phyloP scores from a whole-genome alignment of 768 basidiomycete species.

The Tricholoma matsutake region DNA sequence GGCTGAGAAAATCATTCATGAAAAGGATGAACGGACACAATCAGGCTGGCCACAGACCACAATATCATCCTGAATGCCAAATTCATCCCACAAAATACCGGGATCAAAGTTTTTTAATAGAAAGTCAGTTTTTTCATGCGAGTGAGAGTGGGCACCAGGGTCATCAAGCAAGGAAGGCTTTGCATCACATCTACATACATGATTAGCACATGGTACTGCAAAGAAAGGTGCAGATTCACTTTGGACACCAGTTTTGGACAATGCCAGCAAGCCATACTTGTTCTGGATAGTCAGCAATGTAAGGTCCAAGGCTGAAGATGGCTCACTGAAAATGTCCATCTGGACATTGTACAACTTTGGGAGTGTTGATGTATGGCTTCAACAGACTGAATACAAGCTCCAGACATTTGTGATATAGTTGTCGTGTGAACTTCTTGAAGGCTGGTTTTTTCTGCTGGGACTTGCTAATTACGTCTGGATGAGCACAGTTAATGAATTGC shows the following conservation, averaged over 20 bases:
- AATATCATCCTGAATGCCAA: neutral
- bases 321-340: conserved; percentile 23
- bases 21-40: neutral
- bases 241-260: conserved; percentile 26
- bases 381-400: no score
- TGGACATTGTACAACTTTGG: conserved; percentile 20
- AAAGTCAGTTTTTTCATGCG: neutral
- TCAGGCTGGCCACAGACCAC: neutral
- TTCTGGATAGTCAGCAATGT: conserved; percentile 29
- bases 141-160: neutral
- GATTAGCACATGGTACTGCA: neutral
- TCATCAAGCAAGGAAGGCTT: neutral
- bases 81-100: neutral
- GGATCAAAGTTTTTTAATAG: neutral
- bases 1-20: neutral
- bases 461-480: neutral
- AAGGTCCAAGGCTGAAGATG: conserved; percentile 20
- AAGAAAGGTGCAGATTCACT: conserved; percentile 10
- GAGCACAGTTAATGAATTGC: neutral
- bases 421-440: no score
- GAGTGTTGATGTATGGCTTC: no score
- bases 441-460: neutral
- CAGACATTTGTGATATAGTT: no score
- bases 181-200: neutral
- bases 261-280: conserved; percentile 22